Evolutionary conservation across 2,329 filamentous ascomycete species (phyloP), one percentile per base, ranked within the genome.

Genomic region (Gliomastix tumulicola): DNA sequence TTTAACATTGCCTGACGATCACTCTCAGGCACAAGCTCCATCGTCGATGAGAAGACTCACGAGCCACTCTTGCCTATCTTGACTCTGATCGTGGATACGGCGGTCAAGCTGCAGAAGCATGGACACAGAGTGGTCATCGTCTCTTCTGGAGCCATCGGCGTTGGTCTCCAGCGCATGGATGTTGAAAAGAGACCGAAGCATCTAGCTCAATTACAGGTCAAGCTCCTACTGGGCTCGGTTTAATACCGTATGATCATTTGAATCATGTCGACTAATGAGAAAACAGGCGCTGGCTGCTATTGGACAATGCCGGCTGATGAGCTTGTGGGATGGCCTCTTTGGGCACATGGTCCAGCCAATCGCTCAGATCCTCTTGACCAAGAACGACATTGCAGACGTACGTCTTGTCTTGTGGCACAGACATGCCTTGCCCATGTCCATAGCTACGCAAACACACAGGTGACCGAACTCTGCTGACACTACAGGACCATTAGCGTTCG

Each of bases 1-100:
- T n/a, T n/a, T n/a, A n/a, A n/a, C n/a, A n/a, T n/a, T n/a, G n/a
- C n/a, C n/a, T n/a, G n/a, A n/a, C n/a, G n/a, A n/a, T n/a, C n/a
- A n/a, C n/a, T n/a, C n/a, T n/a, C 49, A 98, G 92, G 92, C 51
- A 97, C 92, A 32, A 96, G 88, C 61, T 97, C 92, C n/a, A 97
- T 98, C 49, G 89, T 98, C 46, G 88, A 97, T 63, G 92, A 98
- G 59, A 84, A 82, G 56, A 94, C 87, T 17, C 92, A 95, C 63
- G 87, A 96, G 55, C 92, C 92, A 4, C 76, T 96, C 23, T 74
- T 98, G 27, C 92, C 89, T 5, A 94, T 88, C 48, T 69, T 98
- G 39, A 89, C 85, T 42, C 70, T 90, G 41, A 96, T 98, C 46
- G 92, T 97, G 45, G 88, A 97, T 64, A 97, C 92, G 16, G 88